Base-by-base conservation (phyloP, 73 alveolate genomes). In the Breviolum minutum region DNA sequence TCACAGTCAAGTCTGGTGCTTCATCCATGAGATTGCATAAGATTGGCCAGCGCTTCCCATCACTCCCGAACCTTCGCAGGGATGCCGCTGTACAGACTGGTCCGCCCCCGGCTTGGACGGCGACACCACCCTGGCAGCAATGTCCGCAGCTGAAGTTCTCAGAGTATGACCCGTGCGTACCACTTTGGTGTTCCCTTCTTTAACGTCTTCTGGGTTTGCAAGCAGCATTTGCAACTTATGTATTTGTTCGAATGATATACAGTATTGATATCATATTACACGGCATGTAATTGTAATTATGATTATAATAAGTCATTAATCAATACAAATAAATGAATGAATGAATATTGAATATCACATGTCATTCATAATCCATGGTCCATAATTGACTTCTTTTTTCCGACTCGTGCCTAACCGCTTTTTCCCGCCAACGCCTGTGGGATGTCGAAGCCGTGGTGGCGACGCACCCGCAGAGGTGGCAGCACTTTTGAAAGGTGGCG, bases 51-150 rank as follows among this genome's bases (percentile, higher is more conserved):
- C 54, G 5, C 54, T 40, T n/a, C n/a, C n/a, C 5, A 40, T 40
- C 54, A 3, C 54, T 40, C 54, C 54, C 54, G 54, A 40, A 54
- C 93, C 76, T 84, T 84, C n/a, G 76, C 71, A 61, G 93, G 73
- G 54, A 84, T 79, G 87, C 97, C 97, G 20, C 88, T 82, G 79
- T 63, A 54, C 20, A 91, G 97, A 73, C 98, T 76, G 63, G 98
- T 92, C 11, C 98, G 98, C 63, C 98, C 98, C 73, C 98, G 98
- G 66, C 98, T 92, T 7, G 98, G 98, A 60, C 98, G 89, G 48
- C 98, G 89, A 32, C 76, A 92, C 40, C 64, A 76, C 71, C 98
- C 98, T 91, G 96, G 9, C 60, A 26, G 13, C 2, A 63, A 61
- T 70, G 22, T 11, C n/a, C 60, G 89, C 11, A 66, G 73, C 14